Evolutionary conservation across 768 basidiomycete species (phyloP), one percentile per base, ranked within the genome.

Genomic region (Lactifluus piperatus): DNA sequence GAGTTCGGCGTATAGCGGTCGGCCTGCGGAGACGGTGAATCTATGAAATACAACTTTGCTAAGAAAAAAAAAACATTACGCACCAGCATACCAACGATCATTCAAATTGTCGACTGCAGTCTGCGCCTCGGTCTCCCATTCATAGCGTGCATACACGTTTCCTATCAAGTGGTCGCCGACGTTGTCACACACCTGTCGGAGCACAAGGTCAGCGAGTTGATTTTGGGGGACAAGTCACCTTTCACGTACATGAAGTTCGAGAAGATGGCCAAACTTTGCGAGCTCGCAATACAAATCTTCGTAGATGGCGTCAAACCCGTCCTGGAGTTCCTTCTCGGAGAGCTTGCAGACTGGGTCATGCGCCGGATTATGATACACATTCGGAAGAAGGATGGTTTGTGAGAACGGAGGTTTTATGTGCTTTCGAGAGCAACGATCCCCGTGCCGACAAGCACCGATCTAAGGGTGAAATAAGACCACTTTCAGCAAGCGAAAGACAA

Each of bases 391-490:
- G 46, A 99, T 93, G 4, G 97, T 98, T 69, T 97, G 94, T 14
- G 94, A 97, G 73, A 95, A 97, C 4, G 94, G 92, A 3, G 95
- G 95, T 70, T 89, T 87, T 73, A 97, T 98, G 73, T 99, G 97
- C 72, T 98, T 98, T 68, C 95, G 82, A 4, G 97, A 98, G 73
- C 97, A 99, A 57, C 97, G 83, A 68, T 99, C 97, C 34, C 97
- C 97, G 72, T 99, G 97, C 54, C 97, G 81, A 74, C 97, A 99
- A 48, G 97, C 97, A 58, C 97, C 97, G 76, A 99, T 99, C 89
- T 94, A 58, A 16, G 50, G 26, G n/a, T 47, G 56, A 62, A 52
- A 37, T 44, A 47, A 46, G 32, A 65, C 43, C 60, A 59, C 39
- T 51, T 60, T 57, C n/a, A 53, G 56, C 45, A 18, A 50, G 47